Evolutionary conservation across 148 eudicot species (phyloP).

Genomic region (Amaranthus cruentus): DNA sequence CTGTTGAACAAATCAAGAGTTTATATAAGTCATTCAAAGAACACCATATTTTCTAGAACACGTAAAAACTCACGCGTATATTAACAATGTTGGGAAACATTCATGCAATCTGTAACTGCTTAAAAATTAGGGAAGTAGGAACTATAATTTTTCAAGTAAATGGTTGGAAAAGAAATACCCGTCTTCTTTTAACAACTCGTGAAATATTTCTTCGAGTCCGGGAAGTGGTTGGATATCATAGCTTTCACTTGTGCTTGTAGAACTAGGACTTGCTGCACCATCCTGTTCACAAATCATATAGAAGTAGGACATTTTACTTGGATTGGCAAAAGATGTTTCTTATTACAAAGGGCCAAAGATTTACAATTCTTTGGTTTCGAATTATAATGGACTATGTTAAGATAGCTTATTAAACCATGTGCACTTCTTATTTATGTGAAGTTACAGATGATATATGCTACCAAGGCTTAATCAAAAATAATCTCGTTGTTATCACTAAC

Average conservation of each 20-base stretch:
- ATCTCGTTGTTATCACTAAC: too few relatives aligned
- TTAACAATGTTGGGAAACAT: not conserved
- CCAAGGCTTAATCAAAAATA: too few relatives aligned
- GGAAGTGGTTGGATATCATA: constrained; percentile 77
- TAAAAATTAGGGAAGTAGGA: not conserved
- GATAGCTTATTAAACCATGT: too few relatives aligned
- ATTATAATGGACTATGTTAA: too few relatives aligned
- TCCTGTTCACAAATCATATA: constrained; percentile 40
- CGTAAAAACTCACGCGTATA: not conserved
- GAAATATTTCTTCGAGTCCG: constrained; percentile 66
- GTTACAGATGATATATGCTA: too few relatives aligned
- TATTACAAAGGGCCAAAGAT: too few relatives aligned
- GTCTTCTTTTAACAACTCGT: constrained; percentile 69
- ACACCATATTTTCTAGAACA: too few relatives aligned
- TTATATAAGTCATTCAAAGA: too few relatives aligned
- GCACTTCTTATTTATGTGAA: too few relatives aligned
- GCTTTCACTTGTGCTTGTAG: constrained; percentile 31
- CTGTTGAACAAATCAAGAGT: too few relatives aligned
- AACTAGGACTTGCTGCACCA: constrained; percentile 38
- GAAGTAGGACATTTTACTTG: not conserved
- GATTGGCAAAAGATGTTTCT: not conserved
- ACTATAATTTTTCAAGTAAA: not conserved
- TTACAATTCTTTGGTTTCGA: too few relatives aligned
- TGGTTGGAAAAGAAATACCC: constrained; percentile 48
- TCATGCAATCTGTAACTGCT: not conserved